Evolutionary conservation across 2,329 filamentous ascomycete species (phyloP).

Genomic region (Claviceps paspali): DNA sequence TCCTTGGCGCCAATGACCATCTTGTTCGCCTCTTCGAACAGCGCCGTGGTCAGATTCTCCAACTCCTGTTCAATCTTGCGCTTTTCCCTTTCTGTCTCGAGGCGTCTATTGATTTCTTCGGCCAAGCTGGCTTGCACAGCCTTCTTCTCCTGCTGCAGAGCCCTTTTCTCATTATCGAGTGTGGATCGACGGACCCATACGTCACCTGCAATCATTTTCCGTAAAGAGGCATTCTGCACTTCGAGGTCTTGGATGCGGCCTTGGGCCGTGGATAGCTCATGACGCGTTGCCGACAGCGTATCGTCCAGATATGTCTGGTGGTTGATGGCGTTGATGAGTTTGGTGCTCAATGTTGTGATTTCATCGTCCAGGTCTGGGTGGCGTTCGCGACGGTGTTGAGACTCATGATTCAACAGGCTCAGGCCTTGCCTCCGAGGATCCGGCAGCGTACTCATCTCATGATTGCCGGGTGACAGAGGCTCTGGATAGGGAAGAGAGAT

Average conservation of each 20-base stretch:
- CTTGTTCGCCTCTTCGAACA: constrained; percentile 98
- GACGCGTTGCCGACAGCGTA: constrained; percentile 62
- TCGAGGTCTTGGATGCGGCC: constrained; percentile 57
- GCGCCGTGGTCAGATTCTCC: constrained; percentile 72
- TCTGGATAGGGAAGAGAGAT: constrained; percentile 24
- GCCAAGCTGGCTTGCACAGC: constrained; percentile 41
- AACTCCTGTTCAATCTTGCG: constrained; percentile 84
- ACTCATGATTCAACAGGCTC: constrained; percentile 22
- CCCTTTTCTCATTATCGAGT: constrained; percentile 55
- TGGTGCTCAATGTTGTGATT: constrained; percentile 81
- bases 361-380: constrained; percentile 51
- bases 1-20: constrained; percentile 87
- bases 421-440: constrained; percentile 42
- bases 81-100: constrained; percentile 60
- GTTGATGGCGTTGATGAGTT: constrained; percentile 95
- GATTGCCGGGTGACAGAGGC: constrained; percentile 28
- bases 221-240: constrained; percentile 45
- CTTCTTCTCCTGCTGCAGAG: constrained; percentile 43
- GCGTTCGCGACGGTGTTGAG: constrained; percentile 20
- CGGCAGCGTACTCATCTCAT: constrained; percentile 54
- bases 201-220: constrained; percentile 57
- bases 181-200: constrained; percentile 61
- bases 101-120: constrained; percentile 51
- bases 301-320: constrained; percentile 89
- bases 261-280: constrained; percentile 63